phyloP scores from a whole-genome alignment of 2,329 filamentous ascomycete species.

The Elsinoe necatrix region DNA sequence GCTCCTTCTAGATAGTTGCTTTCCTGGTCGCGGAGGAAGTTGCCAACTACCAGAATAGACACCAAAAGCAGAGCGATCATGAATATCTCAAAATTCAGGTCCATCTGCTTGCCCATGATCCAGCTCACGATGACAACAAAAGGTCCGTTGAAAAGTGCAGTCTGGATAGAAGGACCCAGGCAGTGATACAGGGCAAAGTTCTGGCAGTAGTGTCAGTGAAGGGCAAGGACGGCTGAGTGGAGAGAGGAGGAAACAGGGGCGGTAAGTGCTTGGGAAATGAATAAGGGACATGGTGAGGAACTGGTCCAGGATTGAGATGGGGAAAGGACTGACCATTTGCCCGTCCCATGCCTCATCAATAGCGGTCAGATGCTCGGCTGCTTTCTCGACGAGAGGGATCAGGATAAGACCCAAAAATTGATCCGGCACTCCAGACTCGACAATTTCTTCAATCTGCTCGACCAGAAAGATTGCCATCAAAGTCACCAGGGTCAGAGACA shows the following conservation, averaged over 20 bases:
- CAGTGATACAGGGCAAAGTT: constrained; percentile 80
- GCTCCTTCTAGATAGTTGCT: constrained; percentile 84
- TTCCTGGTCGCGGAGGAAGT: constrained; percentile 79
- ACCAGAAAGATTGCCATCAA: constrained; percentile 69
- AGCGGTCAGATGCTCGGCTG: constrained; percentile 74
- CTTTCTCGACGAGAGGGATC: constrained; percentile 74
- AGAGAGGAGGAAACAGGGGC: too few relatives aligned
- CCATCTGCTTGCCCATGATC: constrained; percentile 61
- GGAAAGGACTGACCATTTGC: constrained; percentile 36
- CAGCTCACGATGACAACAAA: constrained; percentile 77
- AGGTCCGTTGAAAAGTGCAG: constrained; percentile 77
- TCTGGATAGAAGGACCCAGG: constrained; percentile 79
- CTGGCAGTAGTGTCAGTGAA: background rate
- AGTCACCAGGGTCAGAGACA: constrained; percentile 61
- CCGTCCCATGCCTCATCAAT: constrained; percentile 78
- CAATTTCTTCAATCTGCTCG: constrained; percentile 58
- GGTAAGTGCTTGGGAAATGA: too few relatives aligned
- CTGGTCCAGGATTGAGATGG: too few relatives aligned
- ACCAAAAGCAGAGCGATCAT: constrained; percentile 74
- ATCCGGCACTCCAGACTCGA: constrained; percentile 45
- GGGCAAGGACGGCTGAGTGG: background rate
- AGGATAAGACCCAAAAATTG: constrained; percentile 64
- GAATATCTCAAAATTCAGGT: constrained; percentile 79
- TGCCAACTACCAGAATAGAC: constrained; percentile 76
- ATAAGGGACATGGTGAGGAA: too few relatives aligned